Base-by-base conservation (phyloP, 1,284 basidiomycete genomes). In the Tilletia walkeri region DNA sequence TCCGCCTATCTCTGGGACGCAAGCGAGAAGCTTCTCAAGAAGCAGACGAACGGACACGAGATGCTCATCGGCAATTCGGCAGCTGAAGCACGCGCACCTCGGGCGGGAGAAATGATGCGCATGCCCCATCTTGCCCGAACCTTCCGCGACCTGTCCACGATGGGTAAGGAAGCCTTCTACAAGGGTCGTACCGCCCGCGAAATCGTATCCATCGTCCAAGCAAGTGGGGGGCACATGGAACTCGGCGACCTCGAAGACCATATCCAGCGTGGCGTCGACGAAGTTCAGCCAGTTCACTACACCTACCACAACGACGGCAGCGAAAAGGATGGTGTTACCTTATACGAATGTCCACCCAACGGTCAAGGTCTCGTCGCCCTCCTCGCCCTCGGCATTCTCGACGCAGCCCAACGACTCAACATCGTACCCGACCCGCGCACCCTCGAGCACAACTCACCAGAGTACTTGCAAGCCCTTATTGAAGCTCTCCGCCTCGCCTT, bases 281-380 rank as follows among this genome's bases (percentile, higher is more conserved):
- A 93, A 63, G 92, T 96, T 18, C 89, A 93, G 74, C 95, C 95
- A 1, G 94, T 97, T 85, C 89, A 88, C 69, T 95, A 95, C 84
- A 93, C 90, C 0, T 97, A 94, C 84, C 89, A 76, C 67, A 73
- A 73, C 66, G 74, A 76, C 16, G 75, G 72, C 14, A 70, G 69
- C 45, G 73, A 90, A 93, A 86, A 95, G 0, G 92, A 91, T 74
- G 79, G 87, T 70, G 75, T 80, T 38, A 76, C 69, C 20, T 63
- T 73, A 53, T 65, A 79, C 71, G 80, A 93, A 90, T 95, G 93
- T 78, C 94, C 94, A 5, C 94, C 94, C 0, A 96, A 95, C 82
- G 94, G 95, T 16, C 94, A 97, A 88, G 95, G 92, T 84, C 88
- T 98, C n/a, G 94, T 93, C 1, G 93, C 95, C 0, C 87, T 98